These are phyloP conservation scores for Astrothelium macrocarpum DNA, from an alignment of 495 filamentous ascomycete species.

Conservation along the genomic window DNA sequence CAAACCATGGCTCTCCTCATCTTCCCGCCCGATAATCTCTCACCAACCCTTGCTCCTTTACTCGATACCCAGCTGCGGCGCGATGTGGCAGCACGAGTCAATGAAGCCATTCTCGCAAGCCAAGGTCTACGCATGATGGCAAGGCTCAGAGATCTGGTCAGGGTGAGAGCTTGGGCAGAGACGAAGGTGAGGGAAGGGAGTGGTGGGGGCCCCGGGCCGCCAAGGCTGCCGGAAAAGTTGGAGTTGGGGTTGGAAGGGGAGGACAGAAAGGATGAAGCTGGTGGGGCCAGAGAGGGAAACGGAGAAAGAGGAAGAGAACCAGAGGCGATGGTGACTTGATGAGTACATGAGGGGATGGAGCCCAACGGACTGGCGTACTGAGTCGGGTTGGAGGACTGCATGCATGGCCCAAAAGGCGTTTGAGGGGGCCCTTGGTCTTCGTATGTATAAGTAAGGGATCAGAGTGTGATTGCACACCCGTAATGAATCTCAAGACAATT, in stretches of 20 bases:
- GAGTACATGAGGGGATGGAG: no score
- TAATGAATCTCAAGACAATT: no score
- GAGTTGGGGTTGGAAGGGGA: background rate
- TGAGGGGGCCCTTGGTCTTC: no score
- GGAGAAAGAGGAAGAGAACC: background rate
- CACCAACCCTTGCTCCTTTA: constrained; percentile 63
- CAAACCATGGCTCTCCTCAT: constrained; percentile 86
- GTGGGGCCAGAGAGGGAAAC: background rate
- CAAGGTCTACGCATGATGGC: constrained; percentile 67
- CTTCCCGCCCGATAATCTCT: constrained; percentile 67
- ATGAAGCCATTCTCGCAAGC: constrained; percentile 69
- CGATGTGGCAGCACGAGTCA: constrained; percentile 71
- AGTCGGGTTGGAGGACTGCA: no score
- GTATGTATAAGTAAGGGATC: no score
- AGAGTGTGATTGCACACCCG: no score
- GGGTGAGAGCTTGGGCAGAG: constrained; percentile 80
- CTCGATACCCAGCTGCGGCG: constrained; percentile 73
- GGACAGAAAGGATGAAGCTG: background rate
- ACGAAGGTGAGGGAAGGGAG: constrained; percentile 52
- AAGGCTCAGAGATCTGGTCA: constrained; percentile 66
- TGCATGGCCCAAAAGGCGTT: no score
- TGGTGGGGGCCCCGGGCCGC: background rate
- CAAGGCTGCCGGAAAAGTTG: constrained; percentile 1
- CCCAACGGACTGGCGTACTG: no score
- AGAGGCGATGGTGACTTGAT: constrained; percentile 2